Conservation (phyloP, 2,329 filamentous ascomycete species). For the Cercospora canescens region DNA sequence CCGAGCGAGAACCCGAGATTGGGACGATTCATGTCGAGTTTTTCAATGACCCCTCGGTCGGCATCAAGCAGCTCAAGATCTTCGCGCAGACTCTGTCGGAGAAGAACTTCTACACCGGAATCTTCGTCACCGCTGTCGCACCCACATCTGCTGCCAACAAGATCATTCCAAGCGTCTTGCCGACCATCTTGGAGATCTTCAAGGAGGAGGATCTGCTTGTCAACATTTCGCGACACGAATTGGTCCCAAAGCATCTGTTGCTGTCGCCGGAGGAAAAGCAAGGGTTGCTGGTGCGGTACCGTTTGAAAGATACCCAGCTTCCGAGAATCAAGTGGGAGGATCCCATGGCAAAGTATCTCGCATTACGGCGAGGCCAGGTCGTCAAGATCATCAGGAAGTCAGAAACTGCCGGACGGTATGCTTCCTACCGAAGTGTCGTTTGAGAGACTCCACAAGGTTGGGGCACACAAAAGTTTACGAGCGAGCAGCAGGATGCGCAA, state of each 20-base stretch:
- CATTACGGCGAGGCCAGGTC: slow-evolving; percentile 86
- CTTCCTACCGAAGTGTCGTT: slow-evolving; percentile 78
- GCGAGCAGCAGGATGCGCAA: slow-evolving; percentile 3
- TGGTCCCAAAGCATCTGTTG: slow-evolving; percentile 90
- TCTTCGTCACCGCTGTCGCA: slow-evolving; percentile 81
- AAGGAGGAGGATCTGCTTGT: slow-evolving; percentile 93
- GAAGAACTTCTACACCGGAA: slow-evolving; percentile 83
- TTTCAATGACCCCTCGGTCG: slow-evolving; percentile 74
- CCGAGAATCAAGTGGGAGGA: slow-evolving; percentile 89
- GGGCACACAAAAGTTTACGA: not conserved
- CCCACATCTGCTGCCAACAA: slow-evolving; percentile 87
- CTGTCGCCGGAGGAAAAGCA: slow-evolving; percentile 88
- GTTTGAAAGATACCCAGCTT: slow-evolving; percentile 95
- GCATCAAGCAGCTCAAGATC: slow-evolving; percentile 86
- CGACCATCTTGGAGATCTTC: slow-evolving; percentile 88
- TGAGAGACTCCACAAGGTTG: slow-evolving; percentile 21
- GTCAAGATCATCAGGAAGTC: slow-evolving; percentile 97
- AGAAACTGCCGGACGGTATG: slow-evolving; percentile 94
- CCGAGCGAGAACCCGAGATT: slow-evolving; percentile 58
- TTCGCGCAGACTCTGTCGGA: slow-evolving; percentile 82
- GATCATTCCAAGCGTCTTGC: slow-evolving; percentile 75
- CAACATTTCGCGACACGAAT: slow-evolving; percentile 97
- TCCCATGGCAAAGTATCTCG: slow-evolving; percentile 88
- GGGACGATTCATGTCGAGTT: slow-evolving; percentile 95
- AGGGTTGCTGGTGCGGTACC: slow-evolving; percentile 82